Percentiles rank a stretch among this genome's conserved stretches.
Evolutionary conservation across 352 stramenopile genomes (phyloP).

Genomic region (Phytopythium ostracodes): DNA sequence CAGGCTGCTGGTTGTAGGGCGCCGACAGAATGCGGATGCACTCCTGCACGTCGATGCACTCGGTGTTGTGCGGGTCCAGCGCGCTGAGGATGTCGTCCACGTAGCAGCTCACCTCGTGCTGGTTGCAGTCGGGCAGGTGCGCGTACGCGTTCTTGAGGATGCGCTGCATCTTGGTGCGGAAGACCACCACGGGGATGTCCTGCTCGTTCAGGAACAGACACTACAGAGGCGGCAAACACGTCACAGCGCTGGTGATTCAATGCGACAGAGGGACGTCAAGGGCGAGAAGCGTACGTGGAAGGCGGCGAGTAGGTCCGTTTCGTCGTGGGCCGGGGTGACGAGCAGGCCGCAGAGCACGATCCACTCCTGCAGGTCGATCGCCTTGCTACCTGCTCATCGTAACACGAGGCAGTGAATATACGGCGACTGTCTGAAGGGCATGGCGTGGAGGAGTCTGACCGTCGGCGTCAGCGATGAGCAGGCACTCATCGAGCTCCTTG

Average conservation of each 20-base stretch:
- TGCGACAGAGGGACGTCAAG: no score
- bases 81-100: constrained; percentile 66
- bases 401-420: not conserved
- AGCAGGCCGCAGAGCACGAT: constrained; percentile 61
- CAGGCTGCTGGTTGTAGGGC: constrained; percentile 24
- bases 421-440: not conserved
- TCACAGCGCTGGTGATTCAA: not conserved
- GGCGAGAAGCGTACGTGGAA: constrained; percentile 37
- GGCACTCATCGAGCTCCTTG: constrained; percentile 64
- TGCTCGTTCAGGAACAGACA: constrained; percentile 60
- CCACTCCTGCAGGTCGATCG: constrained; percentile 65
- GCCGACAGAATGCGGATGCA: constrained; percentile 57
- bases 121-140: constrained; percentile 59
- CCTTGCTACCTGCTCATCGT: constrained; percentile 38
- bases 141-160: constrained; percentile 61
- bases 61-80: constrained; percentile 63
- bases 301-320: constrained; percentile 41
- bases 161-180: constrained; percentile 69
- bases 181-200: constrained; percentile 53
- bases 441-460: constrained; percentile 7
- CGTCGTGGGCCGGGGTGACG: constrained; percentile 46
- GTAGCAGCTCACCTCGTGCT: constrained; percentile 66
- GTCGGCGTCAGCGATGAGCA: constrained; percentile 58
- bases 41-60: constrained; percentile 68
- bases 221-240: no score